These are phyloP conservation scores for Ceratobasidium sp. DNA, from an alignment of 1,284 basidiomycete species.

Conservation along the genomic window DNA sequence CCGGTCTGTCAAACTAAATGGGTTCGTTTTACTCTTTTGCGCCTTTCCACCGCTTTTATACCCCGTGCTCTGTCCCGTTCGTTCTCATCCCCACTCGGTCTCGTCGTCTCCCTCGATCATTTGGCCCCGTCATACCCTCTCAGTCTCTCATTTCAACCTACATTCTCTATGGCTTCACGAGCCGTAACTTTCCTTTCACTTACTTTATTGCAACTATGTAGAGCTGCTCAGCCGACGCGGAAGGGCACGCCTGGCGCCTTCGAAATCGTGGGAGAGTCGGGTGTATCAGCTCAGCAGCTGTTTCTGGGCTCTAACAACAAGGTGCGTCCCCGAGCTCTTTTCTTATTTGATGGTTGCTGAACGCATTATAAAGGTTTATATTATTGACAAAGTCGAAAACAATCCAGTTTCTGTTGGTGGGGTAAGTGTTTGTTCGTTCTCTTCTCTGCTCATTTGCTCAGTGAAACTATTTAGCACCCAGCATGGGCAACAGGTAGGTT, in stretches of 20 bases:
- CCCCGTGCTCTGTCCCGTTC: neutral
- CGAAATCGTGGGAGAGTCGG: constrained; percentile 58
- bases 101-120: constrained; percentile 4
- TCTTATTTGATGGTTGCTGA: neutral
- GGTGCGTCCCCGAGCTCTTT: neutral
- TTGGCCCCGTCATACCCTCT: neutral
- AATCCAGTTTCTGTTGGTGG: constrained; percentile 61
- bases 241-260: constrained; percentile 55
- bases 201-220: constrained; percentile 32
- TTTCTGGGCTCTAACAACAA: constrained; percentile 39
- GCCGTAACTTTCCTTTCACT: constrained; percentile 38
- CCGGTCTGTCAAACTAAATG: constrained; percentile 24
- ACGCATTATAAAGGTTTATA: constrained; percentile 48
- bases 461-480: constrained; percentile 42
- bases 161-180: constrained; percentile 44
- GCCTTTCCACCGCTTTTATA: constrained; percentile 13
- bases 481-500: constrained; percentile 50
- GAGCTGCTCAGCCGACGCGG: constrained; percentile 35
- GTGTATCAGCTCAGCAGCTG: constrained; percentile 59
- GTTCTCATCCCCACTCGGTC: constrained; percentile 7
- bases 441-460: neutral
- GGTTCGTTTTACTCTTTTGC: constrained; percentile 30
- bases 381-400: constrained; percentile 55
- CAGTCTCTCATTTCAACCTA: constrained; percentile 37
- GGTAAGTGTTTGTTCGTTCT: constrained; percentile 44